Conservation (phyloP, 1,284 basidiomycete genomes). For the Omphalotus olearius region DNA sequence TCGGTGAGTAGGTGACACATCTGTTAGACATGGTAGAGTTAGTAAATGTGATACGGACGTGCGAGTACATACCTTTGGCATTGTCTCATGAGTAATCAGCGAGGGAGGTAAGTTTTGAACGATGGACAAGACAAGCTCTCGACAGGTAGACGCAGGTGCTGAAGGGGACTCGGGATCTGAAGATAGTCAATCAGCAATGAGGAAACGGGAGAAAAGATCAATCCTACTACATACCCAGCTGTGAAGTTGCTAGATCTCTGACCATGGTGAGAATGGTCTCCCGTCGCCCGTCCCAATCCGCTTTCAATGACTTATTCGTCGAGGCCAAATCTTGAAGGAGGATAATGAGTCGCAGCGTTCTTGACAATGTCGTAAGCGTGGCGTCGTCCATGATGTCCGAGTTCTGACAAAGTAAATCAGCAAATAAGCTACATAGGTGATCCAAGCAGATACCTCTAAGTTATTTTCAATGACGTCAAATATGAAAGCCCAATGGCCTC, state of each 20-base stretch:
- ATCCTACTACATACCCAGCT: slow-evolving; percentile 39
- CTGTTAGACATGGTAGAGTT: slow-evolving; percentile 30
- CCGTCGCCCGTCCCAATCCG: slow-evolving; percentile 64
- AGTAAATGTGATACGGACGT: background rate
- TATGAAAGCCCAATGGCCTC: slow-evolving; percentile 89
- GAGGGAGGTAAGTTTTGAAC: slow-evolving; percentile 62
- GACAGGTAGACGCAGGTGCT: slow-evolving; percentile 63
- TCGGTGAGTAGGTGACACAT: slow-evolving; percentile 66
- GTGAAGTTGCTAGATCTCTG: slow-evolving; percentile 50
- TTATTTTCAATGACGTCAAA: slow-evolving; percentile 89
- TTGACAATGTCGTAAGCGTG: slow-evolving; percentile 60
- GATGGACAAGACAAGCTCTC: slow-evolving; percentile 62
- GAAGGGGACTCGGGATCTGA: slow-evolving; percentile 37
- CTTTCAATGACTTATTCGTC: slow-evolving; percentile 73
- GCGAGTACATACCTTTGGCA: slow-evolving; percentile 47
- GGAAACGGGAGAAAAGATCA: background rate
- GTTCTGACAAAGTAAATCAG: slow-evolving; percentile 35
- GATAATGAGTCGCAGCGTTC: slow-evolving; percentile 68
- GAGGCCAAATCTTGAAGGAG: slow-evolving; percentile 66
- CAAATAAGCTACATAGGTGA: background rate
- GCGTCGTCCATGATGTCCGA: slow-evolving; percentile 56
- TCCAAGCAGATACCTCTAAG: slow-evolving; percentile 58
- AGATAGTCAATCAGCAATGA: too few species aligned
- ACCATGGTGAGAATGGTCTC: slow-evolving; percentile 51
- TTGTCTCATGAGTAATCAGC: slow-evolving; percentile 60